Base-by-base conservation (phyloP, 345 rosid genomes). In the Leavenworthia alabamica region DNA sequence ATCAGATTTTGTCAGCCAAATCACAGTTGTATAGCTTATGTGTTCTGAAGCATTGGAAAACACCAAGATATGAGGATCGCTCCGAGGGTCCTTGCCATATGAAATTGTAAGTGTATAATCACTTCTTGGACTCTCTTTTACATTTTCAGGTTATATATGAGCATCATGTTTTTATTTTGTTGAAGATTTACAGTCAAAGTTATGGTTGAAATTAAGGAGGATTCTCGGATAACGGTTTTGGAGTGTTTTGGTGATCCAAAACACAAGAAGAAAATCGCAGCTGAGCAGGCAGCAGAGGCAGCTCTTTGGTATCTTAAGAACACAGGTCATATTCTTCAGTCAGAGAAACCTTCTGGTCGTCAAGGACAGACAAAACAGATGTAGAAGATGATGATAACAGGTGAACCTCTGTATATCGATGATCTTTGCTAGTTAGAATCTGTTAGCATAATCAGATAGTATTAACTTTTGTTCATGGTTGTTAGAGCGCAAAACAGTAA, bases 251-350 rank as follows among this genome's bases (percentile, higher is more conserved):
- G 89, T 12, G 61, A 46, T 5, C 82, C 82, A 37, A 74, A 35
- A 6, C 4, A 52, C 6, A 75, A 26, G 27, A 87, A 87, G 79
- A 85, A 78, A 49, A 29, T 55, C 1, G 89, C 85, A 46, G 87
- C 87, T 40, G 84, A 83, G 61, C 78, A 78, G 56, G 89, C 91
- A 48, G 86, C 91, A 5, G 81, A 83, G 74, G 91, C 81, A 29
- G 89, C 83, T 2, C 50, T 84, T 28, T 87, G 91, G 95, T 87
- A 78, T 74, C 67, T 84, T 58, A 62, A 69, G 31, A 78, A 71
- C 24, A 36, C 48, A 36, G 87, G 83, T 54, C 57, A n/a, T n/a
- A n/a, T n/a, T n/a, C n/a, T n/a, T n/a, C n/a, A n/a, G n/a, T n/a
- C n/a, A n/a, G n/a, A n/a, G n/a, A n/a, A n/a, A n/a, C n/a, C n/a